Evolutionary conservation across 2,329 filamentous ascomycete species (phyloP).

Genomic region (Zymoseptoria pseudotritici): DNA sequence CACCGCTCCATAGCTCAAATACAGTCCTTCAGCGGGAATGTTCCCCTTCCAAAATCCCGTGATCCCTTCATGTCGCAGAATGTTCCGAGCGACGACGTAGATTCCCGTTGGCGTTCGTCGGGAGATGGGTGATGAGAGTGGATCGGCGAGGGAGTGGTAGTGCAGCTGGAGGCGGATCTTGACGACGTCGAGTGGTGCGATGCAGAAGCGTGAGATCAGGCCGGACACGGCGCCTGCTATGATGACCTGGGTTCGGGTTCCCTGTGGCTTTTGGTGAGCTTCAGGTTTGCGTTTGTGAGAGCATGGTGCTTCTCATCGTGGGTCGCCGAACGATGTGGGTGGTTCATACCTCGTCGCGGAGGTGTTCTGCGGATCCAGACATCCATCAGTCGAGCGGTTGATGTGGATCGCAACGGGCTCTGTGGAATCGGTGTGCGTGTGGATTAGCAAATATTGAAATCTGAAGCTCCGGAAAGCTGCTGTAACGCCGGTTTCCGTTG

Average conservation of each 20-base stretch:
- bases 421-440: background rate
- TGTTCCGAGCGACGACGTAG: slow-evolving; percentile 45
- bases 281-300: background rate
- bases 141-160: slow-evolving; percentile 72
- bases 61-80: slow-evolving; percentile 73
- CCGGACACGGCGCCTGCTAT: slow-evolving; percentile 66
- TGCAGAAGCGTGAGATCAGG: slow-evolving; percentile 84
- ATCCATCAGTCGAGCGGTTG: slow-evolving; percentile 43
- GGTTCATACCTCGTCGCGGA: slow-evolving; percentile 58
- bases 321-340: background rate
- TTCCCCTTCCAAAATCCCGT: slow-evolving; percentile 95
- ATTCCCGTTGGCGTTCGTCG: slow-evolving; percentile 20
- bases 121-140: slow-evolving; percentile 47
- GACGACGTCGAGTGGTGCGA: slow-evolving; percentile 92
- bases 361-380: slow-evolving; percentile 54
- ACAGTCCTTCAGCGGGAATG: slow-evolving; percentile 88
- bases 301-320: background rate
- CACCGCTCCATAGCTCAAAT: slow-evolving; percentile 79
- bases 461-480: background rate
- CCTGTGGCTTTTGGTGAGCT: slow-evolving; percentile 36
- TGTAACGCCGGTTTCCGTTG: background rate
- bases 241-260: slow-evolving; percentile 59
- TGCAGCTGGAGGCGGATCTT: slow-evolving; percentile 97
- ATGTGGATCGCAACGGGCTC: background rate
- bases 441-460: background rate